These are phyloP conservation scores for Neofusicoccum parvum DNA, from an alignment of 2,329 filamentous ascomycete species.

Conservation along the genomic window DNA sequence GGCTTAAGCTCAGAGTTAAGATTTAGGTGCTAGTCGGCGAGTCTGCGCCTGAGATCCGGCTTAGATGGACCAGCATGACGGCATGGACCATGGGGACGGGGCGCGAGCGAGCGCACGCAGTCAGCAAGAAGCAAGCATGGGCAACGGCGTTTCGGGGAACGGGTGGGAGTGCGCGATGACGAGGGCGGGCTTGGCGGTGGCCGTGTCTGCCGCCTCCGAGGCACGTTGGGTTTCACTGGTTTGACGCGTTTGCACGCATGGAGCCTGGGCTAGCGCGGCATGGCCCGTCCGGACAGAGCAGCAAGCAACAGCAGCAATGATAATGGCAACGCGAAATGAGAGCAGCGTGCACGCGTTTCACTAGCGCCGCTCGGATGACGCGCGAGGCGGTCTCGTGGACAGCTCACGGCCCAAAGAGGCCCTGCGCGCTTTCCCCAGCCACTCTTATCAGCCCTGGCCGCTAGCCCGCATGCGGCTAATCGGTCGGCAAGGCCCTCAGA, in stretches of 20 bases:
- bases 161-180: background rate
- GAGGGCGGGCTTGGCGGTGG: background rate
- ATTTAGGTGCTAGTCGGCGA: slow-evolving; percentile 23
- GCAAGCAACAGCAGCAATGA: background rate
- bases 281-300: no score
- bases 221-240: background rate
- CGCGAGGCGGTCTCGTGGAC: slow-evolving; percentile 17
- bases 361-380: background rate
- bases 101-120: no score
- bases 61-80: no score
- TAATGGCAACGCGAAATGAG: background rate
- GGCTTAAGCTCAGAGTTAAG: slow-evolving; percentile 33
- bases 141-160: background rate
- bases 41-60: no score
- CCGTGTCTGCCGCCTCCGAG: background rate
- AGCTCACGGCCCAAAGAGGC: background rate
- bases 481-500: slow-evolving; percentile 12
- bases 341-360: background rate
- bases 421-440: slow-evolving; percentile 12
- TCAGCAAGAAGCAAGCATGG: no score
- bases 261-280: no score
- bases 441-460: slow-evolving; percentile 1
- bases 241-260: background rate
- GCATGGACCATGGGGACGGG: no score
- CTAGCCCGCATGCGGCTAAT: slow-evolving; percentile 1